Base-by-base conservation (phyloP, 129 eudicot genomes). In the Cynara cardunculus region DNA sequence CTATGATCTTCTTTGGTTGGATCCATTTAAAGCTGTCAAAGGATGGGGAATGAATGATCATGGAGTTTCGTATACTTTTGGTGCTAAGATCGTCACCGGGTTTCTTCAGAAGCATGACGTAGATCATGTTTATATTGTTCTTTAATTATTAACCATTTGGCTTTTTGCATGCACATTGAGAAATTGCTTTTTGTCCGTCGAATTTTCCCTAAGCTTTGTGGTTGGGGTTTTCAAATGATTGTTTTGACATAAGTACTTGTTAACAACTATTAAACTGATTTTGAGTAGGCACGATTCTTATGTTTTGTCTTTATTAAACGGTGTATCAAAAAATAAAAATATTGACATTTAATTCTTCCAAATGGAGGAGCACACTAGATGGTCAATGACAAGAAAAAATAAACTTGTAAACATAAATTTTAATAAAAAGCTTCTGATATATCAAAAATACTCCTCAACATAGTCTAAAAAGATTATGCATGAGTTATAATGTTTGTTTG, bases 21-120 rank as follows among this genome's bases (percentile, higher is more conserved):
- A 89, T 74, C 89, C 88, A 1, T 77, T 88, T 81, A 89, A 84
- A 67, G 92, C 86, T 25, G 86, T 89, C 27, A 76, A 78, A 69
- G 92, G 92, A 71, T 86, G 90, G 92, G 90, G 92, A 18, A 84
- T 86, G 90, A 86, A 86, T 75, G 90, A 89, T 75, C 87, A 87
- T 44, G 92, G 92, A 22, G 92, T 89, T 81, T 86, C 88, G 0
- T 89, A 73, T 78, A 89, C 92, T 73, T 89, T 89, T 76, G 89
- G 88, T 67, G 83, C 90, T 74, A 88, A 89, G 81, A 61, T 86
- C 74, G 90, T 89, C 28, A 86, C 85, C 5, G 83, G 61, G 35
- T 84, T 89, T 69, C 90, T 89, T 74, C 72, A 84, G 32, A 86
- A 86, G 81, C 92, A 69, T 32, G 90, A 89, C 72, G 31, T 89